Conservation (phyloP, 2,329 filamentous ascomycete genomes). For the Alternaria postmessia region DNA sequence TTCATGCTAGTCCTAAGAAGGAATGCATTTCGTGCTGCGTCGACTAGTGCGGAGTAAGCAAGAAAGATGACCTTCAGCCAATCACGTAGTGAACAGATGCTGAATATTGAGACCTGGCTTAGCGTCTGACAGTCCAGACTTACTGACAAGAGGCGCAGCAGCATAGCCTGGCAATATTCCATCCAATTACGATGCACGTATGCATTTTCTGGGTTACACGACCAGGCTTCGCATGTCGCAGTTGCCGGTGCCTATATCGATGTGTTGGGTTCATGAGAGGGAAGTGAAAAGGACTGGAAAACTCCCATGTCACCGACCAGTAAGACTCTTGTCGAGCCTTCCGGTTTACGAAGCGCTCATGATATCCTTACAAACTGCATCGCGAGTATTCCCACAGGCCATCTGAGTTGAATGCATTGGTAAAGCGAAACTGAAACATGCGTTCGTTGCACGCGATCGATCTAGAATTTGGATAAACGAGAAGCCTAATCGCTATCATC, state of each 20-base stretch:
- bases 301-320: background rate
- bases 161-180: background rate
- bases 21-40: constrained; percentile 11
- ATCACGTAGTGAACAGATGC: background rate
- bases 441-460: background rate
- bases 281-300: background rate
- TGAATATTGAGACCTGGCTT: background rate
- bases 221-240: background rate
- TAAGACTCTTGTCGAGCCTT: background rate
- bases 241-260: background rate
- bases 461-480: background rate
- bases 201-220: background rate
- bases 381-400: background rate
- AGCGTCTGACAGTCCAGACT: background rate
- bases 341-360: background rate
- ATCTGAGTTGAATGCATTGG: background rate
- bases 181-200: background rate
- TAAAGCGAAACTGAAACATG: background rate
- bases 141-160: background rate
- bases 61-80: background rate
- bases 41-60: background rate
- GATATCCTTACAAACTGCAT: background rate
- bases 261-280: background rate
- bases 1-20: background rate
- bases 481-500: constrained; percentile 61